Base-by-base conservation (phyloP, 345 rosid species). In the Hypericum androsaemum region DNA sequence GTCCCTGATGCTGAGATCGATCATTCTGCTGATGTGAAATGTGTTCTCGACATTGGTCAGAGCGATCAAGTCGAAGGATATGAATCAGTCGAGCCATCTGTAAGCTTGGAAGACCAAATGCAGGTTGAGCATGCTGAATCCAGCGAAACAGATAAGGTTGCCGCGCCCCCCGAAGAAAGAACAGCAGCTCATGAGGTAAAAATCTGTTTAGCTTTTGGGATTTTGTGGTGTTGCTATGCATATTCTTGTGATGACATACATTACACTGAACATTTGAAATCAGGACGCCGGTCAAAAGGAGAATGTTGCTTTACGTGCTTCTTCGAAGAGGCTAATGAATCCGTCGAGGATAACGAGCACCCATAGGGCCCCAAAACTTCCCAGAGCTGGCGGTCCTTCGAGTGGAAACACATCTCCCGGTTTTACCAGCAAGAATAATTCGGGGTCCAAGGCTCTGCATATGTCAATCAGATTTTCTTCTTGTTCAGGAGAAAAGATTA, bases 381-480 rank as follows among this genome's bases (percentile, higher is more conserved):
- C 68, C 5, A 51, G 59, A 39, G 56, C 46, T 14, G 74, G 63
- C 52, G 61, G 53, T 43, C 54, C 45, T 65, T 11, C 16, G 7
- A 55, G 7, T 41, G 55, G 54, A 46, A 62, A 60, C 64, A 77
- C 62, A 47, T 42, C 50, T 42, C 38, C 12, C 6, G 64, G 64
- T 57, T 43, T 61, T 41, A 42, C 53, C 46, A 63, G 52, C 42
- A 69, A 65, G 66, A 78, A 64, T 66, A 73, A 70, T 72, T 52
- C 54, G 51, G 55, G 67, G 41, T 36, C 69, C 40, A 79, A 56
- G 56, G 67, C 80, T 9, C 65, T 77, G 51, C 79, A 71, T 43
- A 61, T 58, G 80, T 75, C 84, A 3, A 61, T 74, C 47, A 74
- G 71, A 68, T 71, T 81, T 64, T 56, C 67, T 41, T 66, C 78